Conservation (phyloP, 129 eudicot species). For the Pittosporum tobira region DNA sequence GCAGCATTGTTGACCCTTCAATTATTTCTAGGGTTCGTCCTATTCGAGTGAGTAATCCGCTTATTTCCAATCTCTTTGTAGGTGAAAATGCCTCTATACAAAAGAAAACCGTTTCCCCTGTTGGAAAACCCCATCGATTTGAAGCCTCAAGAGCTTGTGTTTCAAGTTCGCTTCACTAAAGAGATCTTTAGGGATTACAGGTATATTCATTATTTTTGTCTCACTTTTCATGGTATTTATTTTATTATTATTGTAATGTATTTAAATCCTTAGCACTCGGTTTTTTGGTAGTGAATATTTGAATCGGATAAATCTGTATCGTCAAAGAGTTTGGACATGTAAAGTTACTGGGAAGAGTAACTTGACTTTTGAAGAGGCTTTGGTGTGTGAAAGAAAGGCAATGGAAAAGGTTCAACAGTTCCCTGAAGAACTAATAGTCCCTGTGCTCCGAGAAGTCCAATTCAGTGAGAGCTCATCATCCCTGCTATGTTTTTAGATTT, state of each 20-base stretch:
- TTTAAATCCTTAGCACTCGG: neutral
- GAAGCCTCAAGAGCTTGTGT: conserved; percentile 65
- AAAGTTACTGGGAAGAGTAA: conserved; percentile 73
- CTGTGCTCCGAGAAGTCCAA: conserved; percentile 77
- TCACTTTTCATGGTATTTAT: conserved; percentile 4
- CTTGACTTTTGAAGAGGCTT: conserved; percentile 90
- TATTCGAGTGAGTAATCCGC: no score
- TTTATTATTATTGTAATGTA: neutral
- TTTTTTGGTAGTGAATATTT: conserved; percentile 57
- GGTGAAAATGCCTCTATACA: conserved; percentile 60
- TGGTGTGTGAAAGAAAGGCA: conserved; percentile 69
- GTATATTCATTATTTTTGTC: conserved; percentile 19
- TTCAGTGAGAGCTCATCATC: conserved; percentile 44
- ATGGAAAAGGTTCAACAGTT: conserved; percentile 65
- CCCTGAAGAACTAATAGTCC: conserved; percentile 58
- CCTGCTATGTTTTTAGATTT: neutral
- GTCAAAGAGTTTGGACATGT: conserved; percentile 81
- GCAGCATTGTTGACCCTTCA: no score
- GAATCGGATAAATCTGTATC: conserved; percentile 69
- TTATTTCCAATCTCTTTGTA: neutral
- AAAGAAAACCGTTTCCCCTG: conserved; percentile 52
- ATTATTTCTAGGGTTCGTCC: no score
- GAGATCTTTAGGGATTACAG: conserved; percentile 81
- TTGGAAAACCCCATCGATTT: conserved; percentile 65
- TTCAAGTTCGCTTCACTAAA: conserved; percentile 78